A percentile compares a stretch with the other conserved stretches of the same genome.
Conservation (phyloP, 495 filamentous ascomycete genomes). For the Penicillium riverlandense region DNA sequence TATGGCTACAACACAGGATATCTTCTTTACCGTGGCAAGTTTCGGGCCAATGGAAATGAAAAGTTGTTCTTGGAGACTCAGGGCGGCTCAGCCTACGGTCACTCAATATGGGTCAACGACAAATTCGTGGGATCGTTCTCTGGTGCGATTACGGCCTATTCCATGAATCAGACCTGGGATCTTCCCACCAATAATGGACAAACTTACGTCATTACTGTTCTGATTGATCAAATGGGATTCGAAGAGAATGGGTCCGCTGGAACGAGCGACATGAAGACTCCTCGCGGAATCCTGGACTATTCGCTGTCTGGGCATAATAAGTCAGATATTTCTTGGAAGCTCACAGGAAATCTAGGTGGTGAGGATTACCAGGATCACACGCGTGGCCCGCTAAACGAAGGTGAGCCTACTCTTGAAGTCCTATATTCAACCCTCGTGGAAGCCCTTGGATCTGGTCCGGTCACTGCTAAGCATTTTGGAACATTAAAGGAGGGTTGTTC, state of each 20-base stretch:
- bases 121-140: constrained; percentile 48
- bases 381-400: constrained; percentile 73
- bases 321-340: constrained; percentile 57
- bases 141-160: constrained; percentile 39
- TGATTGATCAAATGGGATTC: constrained; percentile 68
- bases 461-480: too few species aligned
- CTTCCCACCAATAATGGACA: constrained; percentile 49
- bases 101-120: constrained; percentile 50
- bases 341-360: constrained; percentile 72
- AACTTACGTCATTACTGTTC: constrained; percentile 58
- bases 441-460: too few species aligned
- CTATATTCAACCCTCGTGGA: too few species aligned
- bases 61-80: constrained; percentile 44
- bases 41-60: constrained; percentile 59
- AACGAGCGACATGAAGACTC: constrained; percentile 57
- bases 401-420: constrained; percentile 9
- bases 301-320: constrained; percentile 35
- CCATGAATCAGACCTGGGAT: constrained; percentile 46
- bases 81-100: constrained; percentile 57
- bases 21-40: constrained; percentile 65
- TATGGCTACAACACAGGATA: constrained; percentile 69
- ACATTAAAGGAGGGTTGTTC: constrained; percentile 39
- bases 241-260: constrained; percentile 57
- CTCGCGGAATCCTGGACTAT: constrained; percentile 63
- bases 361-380: constrained; percentile 59